These are phyloP conservation scores for Arctium lappa DNA, from an alignment of 129 eudicot species.

Conservation along the genomic window DNA sequence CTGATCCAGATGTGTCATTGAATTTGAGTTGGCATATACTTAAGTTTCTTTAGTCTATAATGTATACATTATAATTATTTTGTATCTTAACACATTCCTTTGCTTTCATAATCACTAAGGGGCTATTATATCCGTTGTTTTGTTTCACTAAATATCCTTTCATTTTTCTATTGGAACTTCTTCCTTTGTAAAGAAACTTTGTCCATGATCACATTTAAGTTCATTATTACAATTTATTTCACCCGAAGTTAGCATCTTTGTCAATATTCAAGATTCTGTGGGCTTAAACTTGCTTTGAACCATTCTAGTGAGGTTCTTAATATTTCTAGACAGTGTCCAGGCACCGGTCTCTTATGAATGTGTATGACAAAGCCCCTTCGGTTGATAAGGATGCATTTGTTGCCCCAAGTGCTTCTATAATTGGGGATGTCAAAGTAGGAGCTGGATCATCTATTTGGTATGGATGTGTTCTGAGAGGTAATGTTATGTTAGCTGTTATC, in stretches of 20 bases:
- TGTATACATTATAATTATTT: background rate
- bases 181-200: background rate
- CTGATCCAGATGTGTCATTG: background rate
- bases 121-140: background rate
- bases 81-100: background rate
- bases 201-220: background rate
- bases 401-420: conserved; percentile 85
- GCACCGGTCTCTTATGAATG: conserved; percentile 79
- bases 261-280: background rate
- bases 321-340: conserved; percentile 55
- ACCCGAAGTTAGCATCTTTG: background rate
- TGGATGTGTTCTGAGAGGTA: conserved; percentile 84
- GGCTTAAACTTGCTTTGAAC: background rate
- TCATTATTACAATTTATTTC: background rate
- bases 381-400: conserved; percentile 79
- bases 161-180: background rate
- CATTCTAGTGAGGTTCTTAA: background rate
- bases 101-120: background rate
- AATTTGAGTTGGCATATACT: background rate
- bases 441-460: conserved; percentile 79
- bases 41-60: background rate
- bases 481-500: background rate
- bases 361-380: conserved; percentile 64
- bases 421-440: conserved; percentile 74
- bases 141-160: background rate